Base-by-base conservation (phyloP, 495 filamentous ascomycete species). In the Gamarada debralockiae region DNA sequence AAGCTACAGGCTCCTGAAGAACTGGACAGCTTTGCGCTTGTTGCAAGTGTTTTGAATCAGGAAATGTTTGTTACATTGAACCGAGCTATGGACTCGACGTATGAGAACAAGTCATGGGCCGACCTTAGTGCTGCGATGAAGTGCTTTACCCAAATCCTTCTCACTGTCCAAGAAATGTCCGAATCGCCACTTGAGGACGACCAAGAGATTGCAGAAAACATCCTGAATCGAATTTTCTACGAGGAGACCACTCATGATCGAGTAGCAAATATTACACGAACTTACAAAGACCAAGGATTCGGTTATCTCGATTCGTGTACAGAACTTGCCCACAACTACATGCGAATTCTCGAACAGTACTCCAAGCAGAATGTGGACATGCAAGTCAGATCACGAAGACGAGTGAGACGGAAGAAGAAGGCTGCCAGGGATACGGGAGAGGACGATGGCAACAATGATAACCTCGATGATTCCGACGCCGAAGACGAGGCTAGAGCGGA, bases 191-290 rank as follows among this genome's bases (percentile, higher is more conserved):
- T 89, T 21, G 92, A 97, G 55, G 95, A 97, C 9, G 90, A 99
- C 59, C 89, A 95, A 67, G 95, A 97, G 55, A 97, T 99, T 60
- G 95, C 95, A 3, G 92, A 99, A 61, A 99, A 98, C 56, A 96
- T 95, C 34, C 85, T 95, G 47, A 93, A 86, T 60, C 88, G 95
- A 24, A 89, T 99, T 1, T 99, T 99, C 66, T 97, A 99, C 70
- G 95, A 99, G 67, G 91, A 97, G 61, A 84, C 86, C 0, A 97
- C 91, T 0, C 88, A 97, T 61, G 92, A 97, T 55, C 75, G 88
- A 6, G 79, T 97, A 18, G 73, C 93, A 21, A 76, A 82, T 38
- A 87, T 96, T 27, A 73, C 89, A 0, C 76, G 88, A 56, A 81
- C 80, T 15, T 97, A 92, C 67, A 96, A 92, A 57, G 88, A 92